Evolutionary conservation across 2,329 filamentous ascomycete species (phyloP), one percentile per base, ranked within the genome.

Genomic region (Alternaria panax): DNA sequence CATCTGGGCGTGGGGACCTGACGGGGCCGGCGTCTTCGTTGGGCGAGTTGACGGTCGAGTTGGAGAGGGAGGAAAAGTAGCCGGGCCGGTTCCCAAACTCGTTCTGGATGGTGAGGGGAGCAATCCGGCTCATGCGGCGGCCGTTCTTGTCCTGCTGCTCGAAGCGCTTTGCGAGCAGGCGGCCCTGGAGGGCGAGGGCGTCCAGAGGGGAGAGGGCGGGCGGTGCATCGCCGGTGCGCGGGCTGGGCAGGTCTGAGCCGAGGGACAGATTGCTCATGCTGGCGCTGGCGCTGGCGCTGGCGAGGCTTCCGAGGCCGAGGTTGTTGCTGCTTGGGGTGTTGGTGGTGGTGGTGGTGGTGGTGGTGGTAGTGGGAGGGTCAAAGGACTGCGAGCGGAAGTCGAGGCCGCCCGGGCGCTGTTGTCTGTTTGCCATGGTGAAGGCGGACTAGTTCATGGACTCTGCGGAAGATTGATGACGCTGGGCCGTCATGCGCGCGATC

Each of bases 181-280:
- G 90, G 70, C 93, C 96, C 75, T 98, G 94, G 63, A 94, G 85
- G 22, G 94, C 94, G 75, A 99, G 96, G 47, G 94, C 94, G 84
- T 99, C 95, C 65, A 99, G 86, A 11, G 95, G 95, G 7, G 95
- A 98, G 57, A 98, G 85, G 52, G 95, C 91, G 5, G 95, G 95
- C 20, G 95, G 94, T 1, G 91, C 86, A 69, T 88, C 78, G 75
- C 82, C 82, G n/a, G 79, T 75, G 56, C 81, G 80, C 40, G 82
- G 82, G 59, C 82, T 83, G 46, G 82, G 81, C 24, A 84, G 76
- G 69, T 78, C 75, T 50, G 69, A 59, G 24, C 38, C 65, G 54
- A 77, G 68, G 25, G 75, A 74, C 55, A 76, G 64, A 53, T 68
- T 74, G 69, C 65, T 68, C 64, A 71, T 72, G 67, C 71, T 75